Evolutionary conservation across 1,139 yeast species (phyloP), one percentile per base, ranked within the genome.

Genomic region (Schwanniomyces etchellsii): DNA sequence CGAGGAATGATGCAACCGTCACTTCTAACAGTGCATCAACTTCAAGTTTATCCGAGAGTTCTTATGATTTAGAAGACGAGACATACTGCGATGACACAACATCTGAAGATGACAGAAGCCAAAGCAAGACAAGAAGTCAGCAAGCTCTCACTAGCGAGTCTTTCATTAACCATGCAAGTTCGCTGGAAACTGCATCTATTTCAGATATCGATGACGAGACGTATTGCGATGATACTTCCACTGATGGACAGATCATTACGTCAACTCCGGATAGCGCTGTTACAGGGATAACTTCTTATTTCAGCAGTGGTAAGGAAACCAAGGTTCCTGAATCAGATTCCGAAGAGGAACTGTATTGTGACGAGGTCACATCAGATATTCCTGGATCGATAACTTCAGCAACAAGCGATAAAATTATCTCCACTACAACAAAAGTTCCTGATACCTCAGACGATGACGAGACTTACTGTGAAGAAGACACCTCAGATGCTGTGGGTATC

Each of bases 161-260:
- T 7, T 9, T 23, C n/a, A n/a, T 15, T 26, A 7, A 5, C 28
- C 6, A 27, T n/a, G 6, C 6, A 7, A 15, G 17, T 9, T 17
- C 9, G 25, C 9, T 6, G 12, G n/a, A 5, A 24, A n/a, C 28
- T 15, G 12, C 22, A 28, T 23, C 32, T 16, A 14, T 20, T 16
- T 16, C 26, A n/a, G 28, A 16, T 20, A 16, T 12, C 11, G 28
- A 28, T 27, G 33, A 30, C 16, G 31, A 28, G 15, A 24, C 28
- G 28, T 24, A 30, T 15, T 28, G 38, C 13, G 32, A 34, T 18
- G 31, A 34, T 11, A 20, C 20, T 10, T 25, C 32, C 26, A n/a
- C 28, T n/a, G 25, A 23, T 6, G 7, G 12, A 23, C 12, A 23
- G 12, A 23, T 11, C 9, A 23, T 9, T 23, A 7, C 25, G 6